Conservation (phyloP, 2,329 filamentous ascomycete genomes). For the Paramyrothecium sp. region DNA sequence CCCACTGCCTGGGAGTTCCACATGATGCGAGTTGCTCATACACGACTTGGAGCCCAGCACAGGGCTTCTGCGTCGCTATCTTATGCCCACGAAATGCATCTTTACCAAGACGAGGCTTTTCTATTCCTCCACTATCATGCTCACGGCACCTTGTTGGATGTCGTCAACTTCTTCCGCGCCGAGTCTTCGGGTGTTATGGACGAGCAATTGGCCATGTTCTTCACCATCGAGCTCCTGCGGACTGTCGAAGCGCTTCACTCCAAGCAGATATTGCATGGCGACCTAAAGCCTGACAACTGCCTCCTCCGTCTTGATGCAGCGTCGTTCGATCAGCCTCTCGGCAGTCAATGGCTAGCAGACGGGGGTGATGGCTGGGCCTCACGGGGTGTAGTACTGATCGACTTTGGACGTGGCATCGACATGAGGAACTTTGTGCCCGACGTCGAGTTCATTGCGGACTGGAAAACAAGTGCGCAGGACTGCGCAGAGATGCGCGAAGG, state of each 20-base stretch:
- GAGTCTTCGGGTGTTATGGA: constrained; percentile 79
- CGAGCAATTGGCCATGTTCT: constrained; percentile 91
- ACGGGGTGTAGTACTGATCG: constrained; percentile 84
- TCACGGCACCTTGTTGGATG: constrained; percentile 90
- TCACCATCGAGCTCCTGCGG: constrained; percentile 85
- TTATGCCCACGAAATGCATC: constrained; percentile 83
- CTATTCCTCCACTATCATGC: constrained; percentile 83
- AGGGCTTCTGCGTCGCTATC: constrained; percentile 77
- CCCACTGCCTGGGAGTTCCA: constrained; percentile 94
- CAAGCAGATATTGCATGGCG: constrained; percentile 81
- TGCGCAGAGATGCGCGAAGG: constrained; percentile 95
- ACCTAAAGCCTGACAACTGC: constrained; percentile 94
- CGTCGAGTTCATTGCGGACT: constrained; percentile 87
- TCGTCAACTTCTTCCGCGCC: constrained; percentile 81
- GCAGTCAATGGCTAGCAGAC: constrained; percentile 66
- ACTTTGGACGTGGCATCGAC: constrained; percentile 93
- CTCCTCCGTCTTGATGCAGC: constrained; percentile 73
- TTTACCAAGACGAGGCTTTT: constrained; percentile 88
- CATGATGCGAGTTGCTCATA: constrained; percentile 82
- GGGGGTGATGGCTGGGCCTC: constrained; percentile 76
- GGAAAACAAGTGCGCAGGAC: constrained; percentile 84
- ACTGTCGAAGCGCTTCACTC: constrained; percentile 85
- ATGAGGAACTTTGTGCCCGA: constrained; percentile 78
- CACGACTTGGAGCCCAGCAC: constrained; percentile 68
- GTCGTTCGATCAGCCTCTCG: constrained; percentile 44